Conservation (phyloP, 208 protist genomes). For the Spongospora subterranea region DNA sequence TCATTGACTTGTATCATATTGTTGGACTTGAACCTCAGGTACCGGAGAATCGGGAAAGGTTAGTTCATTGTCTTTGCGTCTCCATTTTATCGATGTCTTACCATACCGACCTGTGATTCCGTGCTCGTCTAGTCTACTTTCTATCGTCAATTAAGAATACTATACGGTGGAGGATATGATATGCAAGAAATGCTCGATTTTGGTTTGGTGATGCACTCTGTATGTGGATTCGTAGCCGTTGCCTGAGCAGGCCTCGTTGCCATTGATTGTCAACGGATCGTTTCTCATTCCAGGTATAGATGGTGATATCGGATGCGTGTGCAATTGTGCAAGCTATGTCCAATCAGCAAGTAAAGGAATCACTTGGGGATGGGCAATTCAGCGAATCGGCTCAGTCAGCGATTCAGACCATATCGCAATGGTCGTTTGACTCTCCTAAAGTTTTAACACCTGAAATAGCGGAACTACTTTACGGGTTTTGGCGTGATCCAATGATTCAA, state of each 20-base stretch:
- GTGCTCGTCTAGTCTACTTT: neutral
- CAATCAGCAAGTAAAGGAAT: neutral
- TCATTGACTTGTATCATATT: neutral
- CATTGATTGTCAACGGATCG: neutral
- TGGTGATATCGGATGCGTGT: constrained; percentile 23
- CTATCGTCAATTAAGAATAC: constrained; percentile 35
- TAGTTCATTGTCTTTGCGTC: neutral
- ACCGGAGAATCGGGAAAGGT: neutral
- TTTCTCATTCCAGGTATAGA: too few species aligned
- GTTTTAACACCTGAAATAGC: neutral
- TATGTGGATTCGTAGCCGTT: neutral
- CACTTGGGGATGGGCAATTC: neutral
- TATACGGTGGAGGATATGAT: neutral
- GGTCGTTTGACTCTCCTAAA: neutral
- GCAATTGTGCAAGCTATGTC: neutral
- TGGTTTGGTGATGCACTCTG: neutral
- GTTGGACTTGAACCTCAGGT: neutral
- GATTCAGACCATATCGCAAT: neutral
- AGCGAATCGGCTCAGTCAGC: neutral
- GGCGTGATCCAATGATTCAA: neutral
- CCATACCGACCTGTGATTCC: too few species aligned
- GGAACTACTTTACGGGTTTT: neutral
- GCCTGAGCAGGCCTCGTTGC: neutral
- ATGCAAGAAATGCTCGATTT: neutral
- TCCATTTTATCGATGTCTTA: neutral